Percentiles rank a stretch among this genome's conserved stretches.
phyloP scores from a whole-genome alignment of 1,284 basidiomycete species.

The Takashimella tepidaria region DNA sequence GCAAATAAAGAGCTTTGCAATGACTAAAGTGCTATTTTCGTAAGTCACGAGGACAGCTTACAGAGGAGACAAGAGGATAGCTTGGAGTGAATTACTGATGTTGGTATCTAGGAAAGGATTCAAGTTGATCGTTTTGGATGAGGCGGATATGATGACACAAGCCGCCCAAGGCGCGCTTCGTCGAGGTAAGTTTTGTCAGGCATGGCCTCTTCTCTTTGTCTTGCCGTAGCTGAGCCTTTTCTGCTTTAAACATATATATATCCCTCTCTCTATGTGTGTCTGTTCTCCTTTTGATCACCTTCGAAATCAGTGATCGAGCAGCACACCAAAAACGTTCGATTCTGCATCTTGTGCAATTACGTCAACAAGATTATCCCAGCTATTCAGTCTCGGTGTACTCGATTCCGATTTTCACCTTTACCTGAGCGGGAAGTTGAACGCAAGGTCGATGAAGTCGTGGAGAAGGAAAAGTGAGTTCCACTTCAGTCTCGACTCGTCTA shows the following conservation, averaged over 20 bases:
- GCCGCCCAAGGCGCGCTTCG: conserved; percentile 93
- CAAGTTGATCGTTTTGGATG: conserved; percentile 97
- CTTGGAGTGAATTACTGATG: neutral
- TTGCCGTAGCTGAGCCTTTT: too few relatives aligned
- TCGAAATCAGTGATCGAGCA: conserved; percentile 97
- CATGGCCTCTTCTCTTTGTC: too few relatives aligned
- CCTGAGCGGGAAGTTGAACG: conserved; percentile 81
- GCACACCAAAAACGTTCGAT: conserved; percentile 96
- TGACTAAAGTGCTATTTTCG: conserved; percentile 78
- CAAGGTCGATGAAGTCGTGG: conserved; percentile 71
- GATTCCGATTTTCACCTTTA: conserved; percentile 95
- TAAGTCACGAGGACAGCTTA: conserved; percentile 23
- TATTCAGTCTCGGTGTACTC: conserved; percentile 96
- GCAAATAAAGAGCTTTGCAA: conserved; percentile 97
- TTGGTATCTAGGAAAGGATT: conserved; percentile 68
- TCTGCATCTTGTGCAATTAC: conserved; percentile 99
- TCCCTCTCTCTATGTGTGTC: too few relatives aligned
- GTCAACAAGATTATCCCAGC: conserved; percentile 99
- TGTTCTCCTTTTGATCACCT: too few relatives aligned
- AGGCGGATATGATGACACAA: conserved; percentile 99
- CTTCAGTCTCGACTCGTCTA: neutral
- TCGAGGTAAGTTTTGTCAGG: conserved; percentile 59
- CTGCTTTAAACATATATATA: too few relatives aligned
- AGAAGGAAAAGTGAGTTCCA: conserved; percentile 75
- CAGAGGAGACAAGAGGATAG: neutral